These are phyloP conservation scores for Ilyonectria sp. DNA, from an alignment of 2,329 filamentous ascomycete species.

Conservation along the genomic window DNA sequence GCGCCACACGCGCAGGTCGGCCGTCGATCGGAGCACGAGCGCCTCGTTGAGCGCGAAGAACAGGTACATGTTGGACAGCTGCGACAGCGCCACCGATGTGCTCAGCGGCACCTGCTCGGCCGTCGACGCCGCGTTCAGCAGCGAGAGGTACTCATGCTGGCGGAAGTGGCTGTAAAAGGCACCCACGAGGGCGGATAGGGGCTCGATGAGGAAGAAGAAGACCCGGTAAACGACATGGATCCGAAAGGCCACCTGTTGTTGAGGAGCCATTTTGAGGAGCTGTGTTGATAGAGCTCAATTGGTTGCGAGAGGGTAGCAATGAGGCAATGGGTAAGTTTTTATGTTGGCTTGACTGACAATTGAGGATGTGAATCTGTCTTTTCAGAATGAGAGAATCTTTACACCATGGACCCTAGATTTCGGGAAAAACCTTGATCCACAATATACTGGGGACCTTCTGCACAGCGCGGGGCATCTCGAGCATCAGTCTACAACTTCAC, in stretches of 20 bases:
- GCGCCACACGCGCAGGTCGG: slow-evolving; percentile 79
- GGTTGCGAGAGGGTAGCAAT: not conserved
- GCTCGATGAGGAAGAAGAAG: slow-evolving; percentile 84
- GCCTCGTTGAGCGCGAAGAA: slow-evolving; percentile 85
- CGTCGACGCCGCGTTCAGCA: slow-evolving; percentile 71
- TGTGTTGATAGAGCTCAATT: not conserved
- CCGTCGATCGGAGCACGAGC: slow-evolving; percentile 78
- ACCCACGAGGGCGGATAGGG: slow-evolving; percentile 66
- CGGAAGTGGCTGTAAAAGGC: slow-evolving; percentile 67
- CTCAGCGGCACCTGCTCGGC: slow-evolving; percentile 65
- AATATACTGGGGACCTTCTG: not conserved
- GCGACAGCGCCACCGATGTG: slow-evolving; percentile 78
- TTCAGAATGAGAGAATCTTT: slow-evolving; percentile 6
- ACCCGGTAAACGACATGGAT: slow-evolving; percentile 76
- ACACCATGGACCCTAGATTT: slow-evolving; percentile 22
- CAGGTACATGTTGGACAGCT: slow-evolving; percentile 85
- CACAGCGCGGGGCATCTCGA: not conserved
- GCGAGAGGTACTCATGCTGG: slow-evolving; percentile 71
- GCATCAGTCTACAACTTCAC: not conserved
- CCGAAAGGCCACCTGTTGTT: slow-evolving; percentile 54
- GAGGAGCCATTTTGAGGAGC: slow-evolving; percentile 43
- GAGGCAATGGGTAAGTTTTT: not conserved
- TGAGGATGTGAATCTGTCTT: slow-evolving; percentile 3
- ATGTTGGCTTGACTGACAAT: slow-evolving; percentile 11
- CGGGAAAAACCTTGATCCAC: slow-evolving; percentile 49